Conservation (phyloP, 768 basidiomycete genomes). For the Leccinum arenicola region DNA sequence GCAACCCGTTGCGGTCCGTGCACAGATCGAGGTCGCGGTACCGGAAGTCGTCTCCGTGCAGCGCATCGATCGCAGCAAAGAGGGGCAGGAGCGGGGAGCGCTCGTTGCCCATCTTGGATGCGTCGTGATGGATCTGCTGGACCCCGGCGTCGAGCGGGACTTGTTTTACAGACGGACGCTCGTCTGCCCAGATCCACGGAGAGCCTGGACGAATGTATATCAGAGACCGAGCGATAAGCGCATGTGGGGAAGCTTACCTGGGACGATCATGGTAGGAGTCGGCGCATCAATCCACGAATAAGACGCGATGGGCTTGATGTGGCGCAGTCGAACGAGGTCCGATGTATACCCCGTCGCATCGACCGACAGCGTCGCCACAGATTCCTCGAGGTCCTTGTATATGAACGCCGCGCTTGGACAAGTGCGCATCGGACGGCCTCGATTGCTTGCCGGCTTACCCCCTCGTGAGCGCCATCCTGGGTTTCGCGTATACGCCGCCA, state of each 20-base stretch:
- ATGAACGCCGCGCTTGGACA: constrained; percentile 12
- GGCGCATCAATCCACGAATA: constrained; percentile 50
- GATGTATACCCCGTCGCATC: constrained; percentile 10
- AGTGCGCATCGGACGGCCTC: neutral
- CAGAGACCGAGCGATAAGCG: neutral
- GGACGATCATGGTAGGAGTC: constrained; percentile 50
- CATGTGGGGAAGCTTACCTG: constrained; percentile 33
- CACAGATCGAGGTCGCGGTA: constrained; percentile 42
- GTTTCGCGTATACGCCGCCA: constrained; percentile 18
- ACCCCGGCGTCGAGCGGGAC: constrained; percentile 54
- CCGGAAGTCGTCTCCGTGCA: constrained; percentile 24
- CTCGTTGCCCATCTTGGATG: constrained; percentile 36
- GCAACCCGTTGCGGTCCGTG: constrained; percentile 64
- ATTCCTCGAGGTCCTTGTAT: constrained; percentile 21
- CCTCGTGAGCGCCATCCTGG: constrained; percentile 12
- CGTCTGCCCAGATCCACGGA: constrained; percentile 54
- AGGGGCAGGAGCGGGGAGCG: constrained; percentile 49
- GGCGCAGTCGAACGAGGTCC: constrained; percentile 30
- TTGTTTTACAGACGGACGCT: constrained; percentile 46
- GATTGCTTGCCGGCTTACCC: constrained; percentile 11
- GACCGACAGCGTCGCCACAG: constrained; percentile 16
- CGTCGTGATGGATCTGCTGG: constrained; percentile 57
- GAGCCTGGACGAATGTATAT: constrained; percentile 33
- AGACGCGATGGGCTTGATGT: constrained; percentile 46
- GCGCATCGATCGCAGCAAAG: constrained; percentile 54